Evolutionary conservation across 208 protist species (phyloP).

Genomic region (Trypanosoma rangeli): DNA sequence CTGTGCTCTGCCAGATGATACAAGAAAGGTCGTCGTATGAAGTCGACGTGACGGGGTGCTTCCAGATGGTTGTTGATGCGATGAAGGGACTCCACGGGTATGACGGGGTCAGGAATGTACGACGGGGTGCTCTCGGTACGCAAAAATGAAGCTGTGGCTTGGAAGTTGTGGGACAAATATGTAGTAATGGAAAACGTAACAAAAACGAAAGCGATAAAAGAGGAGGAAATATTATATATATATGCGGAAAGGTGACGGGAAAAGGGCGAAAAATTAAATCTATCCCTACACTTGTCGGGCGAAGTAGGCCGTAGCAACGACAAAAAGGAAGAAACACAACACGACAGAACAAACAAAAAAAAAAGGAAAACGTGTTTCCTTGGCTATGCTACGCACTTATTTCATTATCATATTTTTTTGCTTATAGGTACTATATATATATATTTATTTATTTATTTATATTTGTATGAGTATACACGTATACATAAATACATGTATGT

Average conservation of each 20-base stretch:
- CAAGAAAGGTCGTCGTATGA: constrained; percentile 4
- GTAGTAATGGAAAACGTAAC: not conserved
- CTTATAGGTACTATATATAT: no score
- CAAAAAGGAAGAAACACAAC: constrained; percentile 10
- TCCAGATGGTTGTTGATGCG: constrained; percentile 37
- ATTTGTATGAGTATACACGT: not conserved
- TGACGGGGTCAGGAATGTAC: not conserved
- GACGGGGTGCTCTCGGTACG: not conserved
- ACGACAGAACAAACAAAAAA: no score
- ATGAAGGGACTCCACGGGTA: constrained; percentile 28
- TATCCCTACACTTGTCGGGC: no score
- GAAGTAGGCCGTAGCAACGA: no score
- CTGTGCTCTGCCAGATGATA: constrained; percentile 38
- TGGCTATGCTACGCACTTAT: no score
- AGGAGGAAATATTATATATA: no score
- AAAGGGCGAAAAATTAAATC: constrained; percentile 2
- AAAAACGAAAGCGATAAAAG: not conserved
- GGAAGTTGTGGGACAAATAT: not conserved
- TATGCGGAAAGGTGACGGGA: not conserved
- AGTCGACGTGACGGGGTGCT: constrained; percentile 24
- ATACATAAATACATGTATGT: not conserved
- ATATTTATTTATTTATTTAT: no score
- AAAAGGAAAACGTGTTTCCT: not conserved
- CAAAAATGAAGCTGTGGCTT: constrained; percentile 5
- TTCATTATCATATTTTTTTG: no score